These are phyloP conservation scores for Cladosporium velox DNA, from an alignment of 2,329 filamentous ascomycete species.

Conservation along the genomic window DNA sequence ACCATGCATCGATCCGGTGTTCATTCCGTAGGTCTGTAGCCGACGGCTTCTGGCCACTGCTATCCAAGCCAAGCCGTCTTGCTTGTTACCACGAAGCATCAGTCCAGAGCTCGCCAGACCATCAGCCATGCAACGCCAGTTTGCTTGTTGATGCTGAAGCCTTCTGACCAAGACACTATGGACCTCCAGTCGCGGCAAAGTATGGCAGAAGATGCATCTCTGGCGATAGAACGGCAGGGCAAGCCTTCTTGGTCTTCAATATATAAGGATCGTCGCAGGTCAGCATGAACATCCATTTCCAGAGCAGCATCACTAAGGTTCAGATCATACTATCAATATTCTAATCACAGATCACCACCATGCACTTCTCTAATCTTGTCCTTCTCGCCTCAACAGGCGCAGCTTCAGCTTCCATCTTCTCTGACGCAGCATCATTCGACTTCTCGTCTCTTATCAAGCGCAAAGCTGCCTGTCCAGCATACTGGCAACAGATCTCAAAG, in stretches of 20 bases:
- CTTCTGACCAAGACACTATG: not conserved
- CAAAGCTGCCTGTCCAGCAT: slow-evolving; percentile 2
- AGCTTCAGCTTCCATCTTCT: slow-evolving; percentile 4
- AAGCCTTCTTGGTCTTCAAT: no score
- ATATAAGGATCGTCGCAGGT: not conserved
- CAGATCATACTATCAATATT: not conserved
- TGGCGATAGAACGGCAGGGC: not conserved
- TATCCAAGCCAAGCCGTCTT: not conserved
- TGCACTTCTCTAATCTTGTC: slow-evolving; percentile 5
- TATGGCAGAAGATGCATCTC: not conserved
- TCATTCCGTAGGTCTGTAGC: not conserved
- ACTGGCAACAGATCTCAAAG: slow-evolving; percentile 17
- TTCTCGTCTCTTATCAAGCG: slow-evolving; percentile 8
- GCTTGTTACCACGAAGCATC: not conserved
- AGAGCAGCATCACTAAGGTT: not conserved
- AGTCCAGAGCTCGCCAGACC: slow-evolving; percentile 5
- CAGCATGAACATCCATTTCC: not conserved
- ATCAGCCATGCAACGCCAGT: not conserved
- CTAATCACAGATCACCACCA: not conserved
- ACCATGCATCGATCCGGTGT: not conserved
- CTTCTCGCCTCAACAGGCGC: slow-evolving; percentile 8
- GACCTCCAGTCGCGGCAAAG: not conserved
- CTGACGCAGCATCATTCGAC: not conserved
- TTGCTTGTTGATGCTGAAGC: not conserved
- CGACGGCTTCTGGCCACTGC: not conserved